Conservation (phyloP, 306 rosid species). For the Medicago ruthenica region DNA sequence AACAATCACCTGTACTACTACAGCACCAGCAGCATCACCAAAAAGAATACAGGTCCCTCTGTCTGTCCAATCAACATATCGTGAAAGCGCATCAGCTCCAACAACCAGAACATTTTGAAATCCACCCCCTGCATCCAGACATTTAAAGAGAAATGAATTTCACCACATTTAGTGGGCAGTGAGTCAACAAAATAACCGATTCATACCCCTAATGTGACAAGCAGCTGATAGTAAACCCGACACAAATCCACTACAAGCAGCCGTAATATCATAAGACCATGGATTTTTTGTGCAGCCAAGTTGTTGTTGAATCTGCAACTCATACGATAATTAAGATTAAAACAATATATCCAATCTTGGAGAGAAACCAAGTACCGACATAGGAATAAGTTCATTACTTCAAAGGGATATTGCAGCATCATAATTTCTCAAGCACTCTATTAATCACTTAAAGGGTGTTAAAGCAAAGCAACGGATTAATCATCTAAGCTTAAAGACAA, state of each 20-base stretch:
- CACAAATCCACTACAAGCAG: conserved; percentile 96
- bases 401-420: conserved; percentile 23
- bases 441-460: conserved; percentile 21
- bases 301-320: conserved; percentile 60
- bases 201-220: conserved; percentile 94
- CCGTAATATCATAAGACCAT: conserved; percentile 91
- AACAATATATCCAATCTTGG: background rate
- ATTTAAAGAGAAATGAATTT: conserved; percentile 39
- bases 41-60: conserved; percentile 95
- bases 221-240: conserved; percentile 92
- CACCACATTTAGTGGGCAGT: conserved; percentile 30
- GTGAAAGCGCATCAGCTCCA: conserved; percentile 97
- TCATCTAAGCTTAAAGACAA: conserved; percentile 21
- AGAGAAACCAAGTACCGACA: conserved; percentile 39
- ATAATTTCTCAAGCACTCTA: conserved; percentile 27
- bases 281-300: conserved; percentile 88
- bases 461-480: conserved; percentile 1
- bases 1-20: conserved; percentile 77
- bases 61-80: conserved; percentile 94
- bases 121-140: conserved; percentile 77
- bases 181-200: conserved; percentile 38
- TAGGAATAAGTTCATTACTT: conserved; percentile 31
- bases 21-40: conserved; percentile 99
- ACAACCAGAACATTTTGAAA: conserved; percentile 87
- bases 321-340: conserved; percentile 33